Evolutionary conservation across 345 rosid species (phyloP), one percentile per base, ranked within the genome.

Genomic region (Rubroshorea leprosula): DNA sequence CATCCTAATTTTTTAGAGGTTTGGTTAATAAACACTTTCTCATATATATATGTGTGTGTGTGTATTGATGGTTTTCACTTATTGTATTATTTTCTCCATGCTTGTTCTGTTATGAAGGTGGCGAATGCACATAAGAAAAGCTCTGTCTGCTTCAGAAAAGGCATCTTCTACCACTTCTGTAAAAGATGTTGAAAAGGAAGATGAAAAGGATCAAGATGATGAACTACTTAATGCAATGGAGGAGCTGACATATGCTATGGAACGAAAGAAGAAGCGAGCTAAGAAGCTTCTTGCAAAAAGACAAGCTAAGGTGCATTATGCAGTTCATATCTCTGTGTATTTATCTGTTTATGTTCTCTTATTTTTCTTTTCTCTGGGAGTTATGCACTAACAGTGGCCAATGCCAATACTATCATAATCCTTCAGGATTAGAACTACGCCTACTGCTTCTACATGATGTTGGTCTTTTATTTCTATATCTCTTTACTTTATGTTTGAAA

Each of bases 191-290:
- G 77, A 54, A 23, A 75, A 67, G 38, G 80, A 82, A 41, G 73
- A 62, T 46, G 79, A 78, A 54, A 82, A 76, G 68, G 86, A 85
- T 60, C 90, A 78, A 31, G 97, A 93, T 71, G 96, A 89, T 74
- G 87, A 62, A 67, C 68, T 87, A 53, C 89, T 93, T 41, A 83
- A 86, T 73, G 98, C 89, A 76, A 83, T 93, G 91, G 99, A 89
- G 64, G 96, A 93, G 70, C 64, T 93, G 65, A 78, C 83, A 13
- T 61, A 73, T 74, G 82, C 89, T 59, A 78, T 71, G 76, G 97
- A 86, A 26, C 80, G 70, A 54, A 87, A 75, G 79, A 92, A 86
- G 84, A 92, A 92, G 65, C 82, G 74, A 15, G 83, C 71, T 29
- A 84, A 86, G 74, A 92, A 89, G 74, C 67, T 80, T 59, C 62